A percentile compares a stretch with the other conserved stretches of the same genome.
These are phyloP conservation scores for Arthromyces matolae DNA, from an alignment of 768 basidiomycete species.

Conservation along the genomic window DNA sequence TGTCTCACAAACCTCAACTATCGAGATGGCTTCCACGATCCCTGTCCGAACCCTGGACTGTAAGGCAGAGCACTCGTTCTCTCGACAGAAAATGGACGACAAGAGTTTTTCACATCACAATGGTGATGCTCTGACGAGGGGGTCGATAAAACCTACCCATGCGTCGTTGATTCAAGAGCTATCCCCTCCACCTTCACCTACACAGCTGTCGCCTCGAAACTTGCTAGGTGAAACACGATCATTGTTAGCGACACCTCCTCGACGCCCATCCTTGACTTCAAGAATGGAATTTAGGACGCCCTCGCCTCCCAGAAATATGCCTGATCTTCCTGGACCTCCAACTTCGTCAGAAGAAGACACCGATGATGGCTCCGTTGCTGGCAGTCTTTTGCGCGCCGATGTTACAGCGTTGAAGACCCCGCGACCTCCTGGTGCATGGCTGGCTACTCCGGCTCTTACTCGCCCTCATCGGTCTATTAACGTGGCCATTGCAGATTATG, in stretches of 20 bases:
- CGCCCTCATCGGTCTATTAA: too few species aligned
- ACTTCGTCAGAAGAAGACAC: conserved; percentile 48
- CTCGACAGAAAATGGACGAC: too few species aligned
- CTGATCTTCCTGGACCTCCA: conserved; percentile 65
- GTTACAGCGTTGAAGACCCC: conserved; percentile 39
- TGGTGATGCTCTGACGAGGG: too few species aligned
- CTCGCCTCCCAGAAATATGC: conserved; percentile 57
- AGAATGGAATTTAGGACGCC: conserved; percentile 56
- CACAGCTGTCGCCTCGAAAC: conserved; percentile 15
- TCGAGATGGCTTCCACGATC: too few species aligned
- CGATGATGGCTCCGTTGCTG: conserved; percentile 21
- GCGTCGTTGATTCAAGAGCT: too few species aligned
- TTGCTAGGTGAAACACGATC: conserved; percentile 13
- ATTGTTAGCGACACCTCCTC: conserved; percentile 45
- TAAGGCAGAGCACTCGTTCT: too few species aligned
- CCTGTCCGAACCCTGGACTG: too few species aligned
- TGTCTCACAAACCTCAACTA: too few species aligned
- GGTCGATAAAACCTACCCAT: too few species aligned
- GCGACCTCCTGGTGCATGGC: conserved; percentile 41
- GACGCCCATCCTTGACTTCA: conserved; percentile 36
- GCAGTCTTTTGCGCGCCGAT: conserved; percentile 19
- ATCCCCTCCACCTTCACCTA: conserved; percentile 31
- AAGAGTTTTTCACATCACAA: too few species aligned
- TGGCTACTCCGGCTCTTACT: conserved; percentile 25
- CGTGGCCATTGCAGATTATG: too few species aligned